Base-by-base conservation (phyloP, 2,329 filamentous ascomycete species). In the Cordyceps militaris region DNA sequence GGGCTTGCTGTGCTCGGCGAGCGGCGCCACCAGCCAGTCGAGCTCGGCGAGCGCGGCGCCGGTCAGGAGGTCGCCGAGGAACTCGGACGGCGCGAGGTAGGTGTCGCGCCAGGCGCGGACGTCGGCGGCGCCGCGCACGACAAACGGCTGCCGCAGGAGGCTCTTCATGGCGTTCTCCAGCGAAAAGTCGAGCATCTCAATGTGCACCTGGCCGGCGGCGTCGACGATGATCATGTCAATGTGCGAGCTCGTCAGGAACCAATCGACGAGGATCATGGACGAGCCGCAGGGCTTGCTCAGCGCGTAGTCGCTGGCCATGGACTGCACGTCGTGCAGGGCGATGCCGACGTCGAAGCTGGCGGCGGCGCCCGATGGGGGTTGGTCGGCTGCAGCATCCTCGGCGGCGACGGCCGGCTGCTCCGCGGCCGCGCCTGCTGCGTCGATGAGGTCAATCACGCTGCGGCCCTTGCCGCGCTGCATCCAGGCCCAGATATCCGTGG, bases 381-480 rank as follows among this genome's bases (percentile, higher is more conserved):
- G 9, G 16, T 19, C 11, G 6, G 7, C 49, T 4, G 36, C 34
- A 23, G 19, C 32, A n/a, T 24, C 32, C 10, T 38, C 24, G 8
- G 36, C 2, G n/a, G 11, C 26, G n/a, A n/a, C 4, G 13, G 9
- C 4, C 16, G 26, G 1, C 8, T 24, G 36, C 50, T 32, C 36
- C 14, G 21, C 13, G 30, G 11, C 1, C 13, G n/a, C n/a, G n/a
- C 43, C 36, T 11, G 16, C 50, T 1, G 50, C 50, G 9, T 32
- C 23, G 36, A 53, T 28, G 26, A 53, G 32, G 26, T 53, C 50
- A 32, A 53, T 14, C 6, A 53, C 36, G 50, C 50, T 53, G 16
- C 50, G 24, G 16, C 36, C 50, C 34, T 53, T 53, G 50, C 50
- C 50, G n/a, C 50, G 50, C 38, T 53, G 50, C 38, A 43, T 53